Evolutionary conservation across 495 filamentous ascomycete species (phyloP), one percentile per base, ranked within the genome.

Genomic region (Trichoderma asperelloides): DNA sequence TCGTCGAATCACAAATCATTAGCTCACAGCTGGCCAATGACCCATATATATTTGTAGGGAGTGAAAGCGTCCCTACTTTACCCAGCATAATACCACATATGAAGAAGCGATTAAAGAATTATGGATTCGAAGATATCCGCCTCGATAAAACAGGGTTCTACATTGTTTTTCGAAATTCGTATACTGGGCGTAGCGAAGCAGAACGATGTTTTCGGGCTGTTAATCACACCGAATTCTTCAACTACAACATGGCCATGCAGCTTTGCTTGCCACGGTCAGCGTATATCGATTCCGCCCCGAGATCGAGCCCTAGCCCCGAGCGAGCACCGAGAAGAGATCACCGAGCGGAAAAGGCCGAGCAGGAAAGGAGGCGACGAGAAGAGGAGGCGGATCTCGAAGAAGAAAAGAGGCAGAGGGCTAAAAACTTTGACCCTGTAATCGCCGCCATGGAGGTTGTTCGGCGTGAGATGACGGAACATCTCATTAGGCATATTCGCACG

Each of bases 21-120:
- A 71, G 88, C 37, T 77, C 78, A 65, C 84, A 87, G 65, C 86
- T 98, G 49, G 89, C 90, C 71, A 82, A 86, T 57, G 88, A 91
- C 68, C 95, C 95, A 0, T 97, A 96, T 74, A 89, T 98, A n/a
- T 97, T 96, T 75, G 88, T 99, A 57, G 85, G 90, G 13, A 85
- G 91, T 68, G 86, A 87, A 65, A 90, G 89, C 65, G 93, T 99
- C 3, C 96, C 95, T 21, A 91, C 95, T n/a, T 86, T 96, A 73
- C 81, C 83, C 8, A 84, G 90, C 3, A 97, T 93, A 2, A 83
- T 97, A 55, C 83, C 86, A 2, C 95, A 99, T 76, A 80, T 99
- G 76, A 89, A 89, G 76, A 93, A 92, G 76, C 86, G 93, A 27
- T 79, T 98, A 37, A 92, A 91, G 73, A 82, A 86, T 18, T 96